Percentiles rank a stretch among this genome's conserved stretches.
These are phyloP conservation scores for Pseudisothecium myosuroides DNA, from an alignment of 225 moss, liverwort and hornwort genomes.

Conservation along the genomic window DNA sequence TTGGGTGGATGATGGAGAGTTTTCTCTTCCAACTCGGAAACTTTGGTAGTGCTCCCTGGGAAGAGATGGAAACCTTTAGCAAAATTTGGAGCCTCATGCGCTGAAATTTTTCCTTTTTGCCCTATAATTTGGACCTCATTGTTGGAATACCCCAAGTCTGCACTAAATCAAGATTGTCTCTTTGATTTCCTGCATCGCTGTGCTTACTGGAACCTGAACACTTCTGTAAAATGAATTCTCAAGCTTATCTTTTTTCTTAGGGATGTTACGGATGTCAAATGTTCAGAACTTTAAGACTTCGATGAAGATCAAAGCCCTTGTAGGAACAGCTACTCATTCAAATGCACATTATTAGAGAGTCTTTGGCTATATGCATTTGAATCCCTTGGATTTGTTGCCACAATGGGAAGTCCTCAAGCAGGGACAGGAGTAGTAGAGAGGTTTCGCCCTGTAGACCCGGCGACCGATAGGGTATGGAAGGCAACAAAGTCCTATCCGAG, in stretches of 20 bases:
- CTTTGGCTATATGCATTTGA: neutral
- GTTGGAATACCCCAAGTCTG: neutral
- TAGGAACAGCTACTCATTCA: neutral
- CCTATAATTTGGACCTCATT: neutral
- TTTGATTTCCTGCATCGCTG: neutral
- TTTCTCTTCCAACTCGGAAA: neutral
- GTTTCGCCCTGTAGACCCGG: neutral
- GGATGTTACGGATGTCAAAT: neutral
- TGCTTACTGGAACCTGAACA: neutral
- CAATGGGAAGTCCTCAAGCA: neutral
- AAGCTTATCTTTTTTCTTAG: neutral
- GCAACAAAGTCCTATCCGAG: neutral
- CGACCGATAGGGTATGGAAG: neutral
- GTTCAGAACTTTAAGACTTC: neutral
- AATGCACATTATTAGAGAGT: neutral
- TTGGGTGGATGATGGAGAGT: neutral
- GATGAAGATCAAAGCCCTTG: neutral
- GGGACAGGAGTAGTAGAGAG: neutral
- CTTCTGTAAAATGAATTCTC: neutral
- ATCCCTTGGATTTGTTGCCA: neutral
- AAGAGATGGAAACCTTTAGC: neutral
- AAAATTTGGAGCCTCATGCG: neutral
- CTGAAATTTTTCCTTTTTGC: neutral
- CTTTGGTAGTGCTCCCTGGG: neutral
- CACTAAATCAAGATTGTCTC: neutral